Percentiles rank a stretch among this genome's conserved stretches.
phyloP scores from a whole-genome alignment of 2,329 filamentous ascomycete genomes.

The Chaetoscypha palmicola region DNA sequence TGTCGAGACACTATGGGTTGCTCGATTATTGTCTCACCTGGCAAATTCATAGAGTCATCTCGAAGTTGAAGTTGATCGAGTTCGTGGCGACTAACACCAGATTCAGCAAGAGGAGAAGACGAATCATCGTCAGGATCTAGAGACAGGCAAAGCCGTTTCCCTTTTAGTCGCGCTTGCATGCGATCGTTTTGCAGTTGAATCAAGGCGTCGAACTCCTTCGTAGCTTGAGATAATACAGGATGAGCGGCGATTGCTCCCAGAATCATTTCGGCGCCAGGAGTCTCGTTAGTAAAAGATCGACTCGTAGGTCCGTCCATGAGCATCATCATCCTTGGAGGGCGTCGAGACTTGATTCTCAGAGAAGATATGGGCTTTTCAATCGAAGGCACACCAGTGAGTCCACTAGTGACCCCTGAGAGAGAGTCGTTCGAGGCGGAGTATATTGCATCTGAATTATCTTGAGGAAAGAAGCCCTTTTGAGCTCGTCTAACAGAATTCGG shows the following conservation, averaged over 20 bases:
- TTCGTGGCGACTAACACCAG: constrained; percentile 20
- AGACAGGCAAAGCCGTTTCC: constrained; percentile 5
- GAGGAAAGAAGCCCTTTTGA: too few relatives aligned
- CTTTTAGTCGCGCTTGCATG: constrained; percentile 14
- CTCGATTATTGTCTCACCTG: too few relatives aligned
- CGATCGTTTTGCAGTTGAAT: constrained; percentile 15
- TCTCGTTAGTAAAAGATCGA: too few relatives aligned
- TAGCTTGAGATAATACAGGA: constrained; percentile 18
- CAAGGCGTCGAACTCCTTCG: constrained; percentile 13
- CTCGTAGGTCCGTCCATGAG: constrained; percentile 23
- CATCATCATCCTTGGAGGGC: constrained; percentile 29
- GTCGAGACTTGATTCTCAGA: constrained; percentile 27
- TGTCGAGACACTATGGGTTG: too few relatives aligned
- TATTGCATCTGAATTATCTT: background rate
- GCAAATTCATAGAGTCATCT: too few relatives aligned
- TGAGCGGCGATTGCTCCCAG: too few relatives aligned
- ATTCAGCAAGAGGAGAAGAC: constrained; percentile 11
- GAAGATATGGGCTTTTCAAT: constrained; percentile 16
- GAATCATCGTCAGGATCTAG: background rate
- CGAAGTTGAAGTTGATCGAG: too few relatives aligned
- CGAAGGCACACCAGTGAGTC: too few relatives aligned
- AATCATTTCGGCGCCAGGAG: too few relatives aligned
- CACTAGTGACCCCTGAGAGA: too few relatives aligned
- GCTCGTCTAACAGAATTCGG: too few relatives aligned
- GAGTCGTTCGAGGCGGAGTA: background rate